Base-by-base conservation (phyloP, 768 basidiomycete species). In the Xerocomus brunneocitrinus region DNA sequence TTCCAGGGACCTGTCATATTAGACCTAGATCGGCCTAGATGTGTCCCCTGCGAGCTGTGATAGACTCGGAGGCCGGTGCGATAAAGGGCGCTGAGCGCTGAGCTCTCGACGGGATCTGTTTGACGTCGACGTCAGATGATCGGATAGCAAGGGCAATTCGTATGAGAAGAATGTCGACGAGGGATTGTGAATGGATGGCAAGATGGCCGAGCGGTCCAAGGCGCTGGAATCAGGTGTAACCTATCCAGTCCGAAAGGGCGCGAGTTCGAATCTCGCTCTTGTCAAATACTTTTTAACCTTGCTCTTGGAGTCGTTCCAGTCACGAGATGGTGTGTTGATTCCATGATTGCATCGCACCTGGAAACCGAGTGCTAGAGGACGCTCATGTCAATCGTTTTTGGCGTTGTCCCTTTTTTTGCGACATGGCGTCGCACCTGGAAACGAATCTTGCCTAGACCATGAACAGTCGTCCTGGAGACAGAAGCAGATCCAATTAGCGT, bases 161-260 rank as follows among this genome's bases (percentile, higher is more conserved):
- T 19, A 19, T 19, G 19, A 34, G 32, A 12, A 34, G 13, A 34
- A 13, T 41, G 24, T 22, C 38, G 19, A 22, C 8, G 4, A 39
- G 19, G n/a, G 8, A n/a, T 2, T 8, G 2, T 39, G 2, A 1
- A 1, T 39, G 3, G 16, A 8, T 16, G 66, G 68, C 68, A 68
- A 64, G 71, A 76, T 78, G 78, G 77, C 77, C 77, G 78, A 79
- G 77, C 75, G 76, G 77, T 79, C 77, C 72, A 79, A 79, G 78
- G 78, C 76, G 77, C 77, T 74, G 76, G 78, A 79, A 72, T 75
- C 73, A 76, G 75, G 76, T 50, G 3, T 25, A 13, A 24, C 41
- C 45, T 58, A 63, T 63, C 62, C 58, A 60, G 62, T 63, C 62
- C 57, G 57, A 66, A 69, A 64, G 67, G 67, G 67, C 67, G 58